A percentile compares a stretch with the other conserved stretches of the same genome.
Conservation (phyloP, 345 rosid species). For the Salix viminalis region DNA sequence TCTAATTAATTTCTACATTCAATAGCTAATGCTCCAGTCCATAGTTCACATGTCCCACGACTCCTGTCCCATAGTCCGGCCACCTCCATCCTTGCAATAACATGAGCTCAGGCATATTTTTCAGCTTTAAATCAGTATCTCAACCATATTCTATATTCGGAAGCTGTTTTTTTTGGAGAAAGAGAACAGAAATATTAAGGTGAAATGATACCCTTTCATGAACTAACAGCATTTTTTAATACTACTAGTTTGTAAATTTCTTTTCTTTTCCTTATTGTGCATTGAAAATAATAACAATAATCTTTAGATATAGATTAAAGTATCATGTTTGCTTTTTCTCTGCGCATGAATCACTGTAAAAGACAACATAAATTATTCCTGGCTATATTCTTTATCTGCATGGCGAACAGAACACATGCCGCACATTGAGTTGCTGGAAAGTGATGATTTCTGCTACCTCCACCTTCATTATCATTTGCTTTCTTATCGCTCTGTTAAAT, state of each 20-base stretch:
- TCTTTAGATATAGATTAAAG: not conserved
- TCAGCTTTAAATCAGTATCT: not conserved
- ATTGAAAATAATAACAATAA: too few species aligned
- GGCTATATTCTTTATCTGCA: not conserved
- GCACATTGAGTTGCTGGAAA: not conserved
- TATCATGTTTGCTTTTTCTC: not conserved
- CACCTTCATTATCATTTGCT: not conserved
- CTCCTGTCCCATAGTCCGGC: not conserved
- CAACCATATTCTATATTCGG: not conserved
- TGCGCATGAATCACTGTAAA: conserved; percentile 20
- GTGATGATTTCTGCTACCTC: conserved; percentile 7
- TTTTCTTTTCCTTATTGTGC: too few species aligned
- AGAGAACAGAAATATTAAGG: not conserved
- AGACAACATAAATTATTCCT: not conserved
- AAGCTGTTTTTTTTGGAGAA: not conserved
- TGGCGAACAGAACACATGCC: conserved; percentile 9
- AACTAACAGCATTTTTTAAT: not conserved
- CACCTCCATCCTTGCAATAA: not conserved
- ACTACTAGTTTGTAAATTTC: too few species aligned
- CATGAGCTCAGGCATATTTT: not conserved
- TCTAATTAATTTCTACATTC: not conserved
- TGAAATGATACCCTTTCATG: not conserved
- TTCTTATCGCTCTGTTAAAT: not conserved
- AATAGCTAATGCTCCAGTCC: not conserved
- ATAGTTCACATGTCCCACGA: not conserved